Conservation (phyloP, 805 yeast species). For the Wickerhamiella dianesei region DNA sequence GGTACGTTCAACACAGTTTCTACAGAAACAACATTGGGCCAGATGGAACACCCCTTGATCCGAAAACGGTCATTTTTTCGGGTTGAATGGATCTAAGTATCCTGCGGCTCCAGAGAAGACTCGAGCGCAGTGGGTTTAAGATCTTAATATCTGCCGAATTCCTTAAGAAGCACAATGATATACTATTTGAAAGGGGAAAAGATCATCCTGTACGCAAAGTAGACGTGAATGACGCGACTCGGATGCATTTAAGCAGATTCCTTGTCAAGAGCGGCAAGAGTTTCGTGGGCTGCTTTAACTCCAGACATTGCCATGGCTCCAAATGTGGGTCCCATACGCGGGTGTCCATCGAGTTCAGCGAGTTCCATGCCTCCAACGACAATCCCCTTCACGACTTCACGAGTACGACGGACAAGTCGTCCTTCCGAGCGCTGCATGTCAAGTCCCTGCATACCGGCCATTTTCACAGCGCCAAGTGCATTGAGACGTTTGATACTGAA, state of each 20-base stretch:
- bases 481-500: constrained; percentile 60
- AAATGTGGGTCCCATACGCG: constrained; percentile 77
- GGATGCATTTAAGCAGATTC: neutral
- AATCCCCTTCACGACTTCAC: constrained; percentile 52
- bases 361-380: constrained; percentile 67
- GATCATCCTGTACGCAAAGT: too few relatives aligned
- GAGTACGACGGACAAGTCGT: constrained; percentile 53
- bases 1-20: constrained; percentile 36
- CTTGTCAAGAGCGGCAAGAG: constrained; percentile 7
- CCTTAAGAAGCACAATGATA: too few relatives aligned
- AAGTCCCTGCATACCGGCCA: constrained; percentile 63
- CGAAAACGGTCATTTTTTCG: constrained; percentile 35
- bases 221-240: too few relatives aligned
- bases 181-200: too few relatives aligned
- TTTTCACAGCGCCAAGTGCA: constrained; percentile 35
- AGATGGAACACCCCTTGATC: constrained; percentile 57
- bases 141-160: too few relatives aligned
- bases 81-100: too few relatives aligned
- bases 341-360: constrained; percentile 61
- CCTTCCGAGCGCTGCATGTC: constrained; percentile 73
- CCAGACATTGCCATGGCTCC: constrained; percentile 74
- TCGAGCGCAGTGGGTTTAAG: too few relatives aligned
- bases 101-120: too few relatives aligned
- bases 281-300: constrained; percentile 59
- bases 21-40: constrained; percentile 41